Evolutionary conservation across 805 yeast genomes (phyloP), one percentile per base, ranked within the genome.

Genomic region (Schwanniomyces yamadae): DNA sequence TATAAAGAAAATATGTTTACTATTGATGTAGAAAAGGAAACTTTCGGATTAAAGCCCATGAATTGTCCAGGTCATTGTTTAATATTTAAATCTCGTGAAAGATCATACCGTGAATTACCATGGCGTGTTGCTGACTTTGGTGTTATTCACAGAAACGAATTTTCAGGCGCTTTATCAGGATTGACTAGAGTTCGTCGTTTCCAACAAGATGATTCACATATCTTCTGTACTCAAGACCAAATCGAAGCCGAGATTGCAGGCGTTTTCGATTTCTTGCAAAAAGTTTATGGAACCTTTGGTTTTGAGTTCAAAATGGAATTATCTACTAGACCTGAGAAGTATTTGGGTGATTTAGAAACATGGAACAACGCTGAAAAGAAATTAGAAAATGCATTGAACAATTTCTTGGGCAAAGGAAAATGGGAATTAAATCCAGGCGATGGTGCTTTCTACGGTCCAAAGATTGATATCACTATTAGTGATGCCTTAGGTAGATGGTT

Each of bases 201-300:
- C 85, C 99, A 91, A 68, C 99, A 91, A 72, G 99, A 91, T 66
- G 99, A 91, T 69, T 97, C 96, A 31, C 99, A 91, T 64, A 91
- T 91, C 50, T 91, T 91, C 84, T 93, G 98, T 75, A 81, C 88
- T 37, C 81, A 77, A 50, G 95, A 84, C 45, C 98, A 91, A 73
- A 88, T 91, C 51, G 95, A 81, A 59, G 62, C 68, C 36, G 98
- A 91, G 71, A 88, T 91, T 48, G 77, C 78, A 34, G 82, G 82
- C 41, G 81, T 86, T 39, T 85, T 91, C 57, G 95, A 88, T 57
- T 90, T 91, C 73, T 73, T 91, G 65, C 71, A 85, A 55, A 79
- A 75, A 51, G 77, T 90, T 23, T 91, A 93, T 62, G 96, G 96
- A 52, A 80, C 84, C 28, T 89, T 93, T 49, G 97, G 96, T 15